Base-by-base conservation (phyloP, 148 eudicot species). In the Amaranthus palmeri region DNA sequence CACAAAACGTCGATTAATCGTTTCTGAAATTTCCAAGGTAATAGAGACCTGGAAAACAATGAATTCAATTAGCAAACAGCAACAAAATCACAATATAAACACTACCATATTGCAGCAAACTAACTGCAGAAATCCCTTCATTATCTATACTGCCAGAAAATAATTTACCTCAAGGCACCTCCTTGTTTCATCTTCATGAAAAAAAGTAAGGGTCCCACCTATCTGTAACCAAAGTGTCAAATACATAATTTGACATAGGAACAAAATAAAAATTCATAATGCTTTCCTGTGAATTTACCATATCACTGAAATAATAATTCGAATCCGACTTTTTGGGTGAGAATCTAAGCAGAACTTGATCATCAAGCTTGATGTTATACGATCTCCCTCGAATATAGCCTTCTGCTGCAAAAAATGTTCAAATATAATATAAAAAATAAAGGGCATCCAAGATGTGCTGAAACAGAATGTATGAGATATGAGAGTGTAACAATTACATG, bases 251-350 rank as follows among this genome's bases (percentile, higher is more conserved):
- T 54, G 7, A 47, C 41, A 73, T 49, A 55, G 45, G 63, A 44
- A 67, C 63, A 62, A 7, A 73, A 15, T 50, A 52, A 36, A 57
- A 60, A 53, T 17, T 70, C 58, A 48, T 25, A 61, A 69, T 7
- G 46, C 51, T 54, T 56, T 70, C 11, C 47, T 44, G 61, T 41
- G 49, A 41, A 68, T 72, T 72, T 90, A 95, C 99, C 99, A 77
- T 85, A 72, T 95, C 97, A 82, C 99, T 84, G 81, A 95, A 91
- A 80, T 83, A 91, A 79, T 89, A 95, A 62, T 84, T 89, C 71
- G 97, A 91, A 61, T 95, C 99, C n/a, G 96, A 86, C 80, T 88
- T 89, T 81, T 86, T 95, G 46, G 97, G 99, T 44, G 97, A 91
- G 78, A 95, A 95, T 80, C 93, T 84, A 48, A 95, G 93, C 77